Base-by-base conservation (phyloP, 768 basidiomycete genomes). In the Gloeostereum incarnatum region DNA sequence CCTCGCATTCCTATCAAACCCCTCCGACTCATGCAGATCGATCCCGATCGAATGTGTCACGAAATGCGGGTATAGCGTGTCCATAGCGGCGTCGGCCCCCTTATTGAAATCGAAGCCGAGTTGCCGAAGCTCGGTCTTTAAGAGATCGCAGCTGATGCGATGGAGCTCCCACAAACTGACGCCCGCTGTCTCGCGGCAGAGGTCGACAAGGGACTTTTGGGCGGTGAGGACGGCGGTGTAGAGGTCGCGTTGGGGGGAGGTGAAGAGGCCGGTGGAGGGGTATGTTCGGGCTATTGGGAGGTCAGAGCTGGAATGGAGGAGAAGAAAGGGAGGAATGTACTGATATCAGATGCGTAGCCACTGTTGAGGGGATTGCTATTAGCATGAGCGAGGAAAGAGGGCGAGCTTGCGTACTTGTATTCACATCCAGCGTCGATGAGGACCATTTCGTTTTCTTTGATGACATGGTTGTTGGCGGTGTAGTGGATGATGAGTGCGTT, bases 401-500 rank as follows among this genome's bases (percentile, higher is more conserved):
- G 31, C 38, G 25, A 7, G 19, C 34, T 20, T 17, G 27, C 45
- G 39, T 38, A 89, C 88, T 89, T 84, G 62, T 77, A 86, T 68
- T 94, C 91, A 51, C 91, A 92, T 31, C 89, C 92, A 2, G 91
- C 92, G 45, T 97, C 92, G 38, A 97, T 75, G 9, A 96, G 68
- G 11, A 96, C 65, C 47, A 89, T 64, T 48, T 98, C 92, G 14
- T 68, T 75, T 1, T 75, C 59, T 27, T 68, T 64, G 6, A 93
- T 59, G 14, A 84, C 49, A 41, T 87, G 85, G 54, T 94, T 81
- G 56, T 98, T 98, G 13, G 81, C 71, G 1, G 91, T 94, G 54
- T 98, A 98, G 51, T 99, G 96, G 44, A 99, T 91, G 29, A 87
- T 81, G 1, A 96, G 68, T 6, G 88, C 79, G 51, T 97, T 96